Percentiles rank a stretch among this genome's conserved stretches.
Conservation (phyloP, 441 rosid species). For the Geranium incanum region DNA sequence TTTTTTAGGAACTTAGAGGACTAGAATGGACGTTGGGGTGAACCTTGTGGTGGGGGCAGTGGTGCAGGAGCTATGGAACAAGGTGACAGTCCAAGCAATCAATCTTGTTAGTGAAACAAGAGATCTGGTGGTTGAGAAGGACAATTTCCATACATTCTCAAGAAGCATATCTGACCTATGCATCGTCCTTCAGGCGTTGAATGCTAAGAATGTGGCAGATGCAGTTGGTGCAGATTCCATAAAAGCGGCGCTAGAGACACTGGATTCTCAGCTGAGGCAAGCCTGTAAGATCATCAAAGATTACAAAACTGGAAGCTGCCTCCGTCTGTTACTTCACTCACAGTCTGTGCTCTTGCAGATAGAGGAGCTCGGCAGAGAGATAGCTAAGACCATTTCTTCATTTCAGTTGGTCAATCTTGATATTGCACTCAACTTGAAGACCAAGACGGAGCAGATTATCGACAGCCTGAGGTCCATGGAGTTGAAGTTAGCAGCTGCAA, state of each 20-base stretch:
- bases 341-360: conserved; percentile 27
- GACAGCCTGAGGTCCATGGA: conserved; percentile 28
- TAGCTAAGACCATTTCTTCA: conserved; percentile 36
- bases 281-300: conserved; percentile 28
- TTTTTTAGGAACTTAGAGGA: not conserved
- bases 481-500: conserved; percentile 25
- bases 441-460: conserved; percentile 23
- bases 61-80: conserved; percentile 37
- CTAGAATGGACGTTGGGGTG: conserved; percentile 27
- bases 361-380: conserved; percentile 33
- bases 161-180: conserved; percentile 27
- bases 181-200: conserved; percentile 26
- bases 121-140: conserved; percentile 32
- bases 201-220: conserved; percentile 28
- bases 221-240: conserved; percentile 30
- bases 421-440: conserved; percentile 29
- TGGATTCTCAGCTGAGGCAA: conserved; percentile 27
- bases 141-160: conserved; percentile 32
- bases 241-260: conserved; percentile 24
- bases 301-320: conserved; percentile 33
- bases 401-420: conserved; percentile 38
- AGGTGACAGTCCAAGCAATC: conserved; percentile 27
- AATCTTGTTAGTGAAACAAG: conserved; percentile 33
- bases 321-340: conserved; percentile 32
- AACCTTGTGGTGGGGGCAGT: conserved; percentile 18